These are phyloP conservation scores for Lentinus polychrous DNA, from an alignment of 1,284 basidiomycete species.

Conservation along the genomic window DNA sequence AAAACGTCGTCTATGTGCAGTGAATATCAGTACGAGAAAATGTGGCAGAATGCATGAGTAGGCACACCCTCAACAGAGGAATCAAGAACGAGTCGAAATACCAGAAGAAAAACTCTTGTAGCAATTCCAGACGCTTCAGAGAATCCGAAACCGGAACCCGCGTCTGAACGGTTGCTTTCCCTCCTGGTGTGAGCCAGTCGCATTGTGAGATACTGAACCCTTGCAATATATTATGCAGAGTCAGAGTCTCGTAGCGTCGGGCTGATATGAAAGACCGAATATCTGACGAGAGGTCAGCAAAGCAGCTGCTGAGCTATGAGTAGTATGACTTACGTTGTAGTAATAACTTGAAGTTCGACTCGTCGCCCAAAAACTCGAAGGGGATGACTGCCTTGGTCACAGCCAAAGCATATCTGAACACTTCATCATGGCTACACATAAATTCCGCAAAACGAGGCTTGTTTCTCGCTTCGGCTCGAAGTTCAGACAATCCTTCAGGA, in stretches of 20 bases:
- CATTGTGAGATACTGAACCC: conserved; percentile 72
- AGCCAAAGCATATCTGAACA: conserved; percentile 60
- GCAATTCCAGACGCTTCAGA: conserved; percentile 66
- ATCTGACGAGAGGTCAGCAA: conserved; percentile 35
- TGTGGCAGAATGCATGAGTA: neutral
- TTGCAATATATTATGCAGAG: conserved; percentile 78
- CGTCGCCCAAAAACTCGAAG: conserved; percentile 71
- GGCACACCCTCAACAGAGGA: conserved; percentile 68
- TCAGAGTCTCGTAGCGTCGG: conserved; percentile 77
- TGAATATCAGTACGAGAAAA: neutral
- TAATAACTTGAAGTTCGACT: conserved; percentile 60
- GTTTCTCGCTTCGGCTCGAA: conserved; percentile 33
- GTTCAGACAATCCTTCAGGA: conserved; percentile 40
- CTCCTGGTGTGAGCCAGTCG: conserved; percentile 68
- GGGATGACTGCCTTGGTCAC: conserved; percentile 73
- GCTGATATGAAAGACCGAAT: conserved; percentile 66
- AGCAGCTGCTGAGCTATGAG: neutral
- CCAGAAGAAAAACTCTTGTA: conserved; percentile 89
- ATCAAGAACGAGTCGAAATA: conserved; percentile 85
- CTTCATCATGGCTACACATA: conserved; percentile 57
- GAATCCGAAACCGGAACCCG: conserved; percentile 62
- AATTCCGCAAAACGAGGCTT: conserved; percentile 82
- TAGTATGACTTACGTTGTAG: conserved; percentile 44
- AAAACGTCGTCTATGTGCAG: conserved; percentile 75
- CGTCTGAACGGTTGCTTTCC: conserved; percentile 31